phyloP scores from a whole-genome alignment of 495 filamentous ascomycete species.

The Penicillium salamii region DNA sequence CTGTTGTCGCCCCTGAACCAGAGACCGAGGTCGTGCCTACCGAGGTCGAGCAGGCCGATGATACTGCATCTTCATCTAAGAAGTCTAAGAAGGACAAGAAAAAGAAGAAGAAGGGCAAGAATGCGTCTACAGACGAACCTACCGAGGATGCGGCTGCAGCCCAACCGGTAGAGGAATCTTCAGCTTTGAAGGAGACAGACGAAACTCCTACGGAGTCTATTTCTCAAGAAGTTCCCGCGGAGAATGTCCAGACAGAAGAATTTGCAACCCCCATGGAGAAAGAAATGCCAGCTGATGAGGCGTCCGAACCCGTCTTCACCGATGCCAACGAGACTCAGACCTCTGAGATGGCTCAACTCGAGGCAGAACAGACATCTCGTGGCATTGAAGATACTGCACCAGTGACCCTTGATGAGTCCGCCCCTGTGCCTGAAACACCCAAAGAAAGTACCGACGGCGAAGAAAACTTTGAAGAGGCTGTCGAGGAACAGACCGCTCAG shows the following conservation, averaged over 20 bases:
- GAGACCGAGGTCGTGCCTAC: constrained; percentile 2
- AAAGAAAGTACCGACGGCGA: constrained; percentile 18
- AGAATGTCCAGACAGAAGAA: background rate
- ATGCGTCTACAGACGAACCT: constrained; percentile 9
- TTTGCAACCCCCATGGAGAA: background rate
- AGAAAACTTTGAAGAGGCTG: constrained; percentile 24
- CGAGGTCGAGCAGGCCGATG: constrained; percentile 10
- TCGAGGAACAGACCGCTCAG: constrained; percentile 14
- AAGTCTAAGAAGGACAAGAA: constrained; percentile 36
- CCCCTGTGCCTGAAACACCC: constrained; percentile 1
- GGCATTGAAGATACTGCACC: background rate
- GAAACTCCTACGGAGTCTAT: background rate
- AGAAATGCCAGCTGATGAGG: background rate
- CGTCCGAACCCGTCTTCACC: background rate
- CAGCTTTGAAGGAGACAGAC: background rate
- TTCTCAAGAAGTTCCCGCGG: background rate
- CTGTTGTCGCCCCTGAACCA: background rate
- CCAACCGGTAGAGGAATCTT: background rate
- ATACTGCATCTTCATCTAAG: constrained; percentile 23
- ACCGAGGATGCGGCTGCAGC: background rate
- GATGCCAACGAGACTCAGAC: constrained; percentile 1
- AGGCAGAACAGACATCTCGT: background rate
- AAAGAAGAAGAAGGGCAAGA: constrained; percentile 37
- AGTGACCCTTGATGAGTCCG: background rate
- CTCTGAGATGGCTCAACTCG: background rate